These are phyloP conservation scores for Yamadazyma olivae DNA, from an alignment of 805 yeast species.

Conservation along the genomic window DNA sequence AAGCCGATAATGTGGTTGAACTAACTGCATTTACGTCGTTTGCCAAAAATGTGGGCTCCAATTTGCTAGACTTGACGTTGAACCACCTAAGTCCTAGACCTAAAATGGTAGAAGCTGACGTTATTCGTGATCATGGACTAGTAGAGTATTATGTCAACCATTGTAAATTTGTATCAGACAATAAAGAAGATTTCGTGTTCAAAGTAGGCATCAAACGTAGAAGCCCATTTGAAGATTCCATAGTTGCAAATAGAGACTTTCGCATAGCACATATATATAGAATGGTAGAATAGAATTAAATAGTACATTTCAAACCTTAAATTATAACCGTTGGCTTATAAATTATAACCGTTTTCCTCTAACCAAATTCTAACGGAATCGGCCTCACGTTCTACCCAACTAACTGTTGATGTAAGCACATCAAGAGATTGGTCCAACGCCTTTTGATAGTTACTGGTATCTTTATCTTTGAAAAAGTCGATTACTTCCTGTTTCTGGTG, in stretches of 20 bases:
- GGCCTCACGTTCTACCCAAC: constrained; percentile 59
- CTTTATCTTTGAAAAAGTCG: constrained; percentile 48
- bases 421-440: constrained; percentile 65
- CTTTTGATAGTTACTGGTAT: constrained; percentile 64
- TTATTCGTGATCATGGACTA: constrained; percentile 49
- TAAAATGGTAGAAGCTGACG: constrained; percentile 31
- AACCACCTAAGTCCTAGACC: background rate
- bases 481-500: constrained; percentile 51
- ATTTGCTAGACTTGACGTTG: constrained; percentile 13
- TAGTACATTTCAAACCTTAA: background rate
- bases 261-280: constrained; percentile 36
- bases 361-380: constrained; percentile 49
- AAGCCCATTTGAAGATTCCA: constrained; percentile 33
- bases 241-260: constrained; percentile 39
- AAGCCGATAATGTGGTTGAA: constrained; percentile 20
- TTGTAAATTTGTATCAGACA: constrained; percentile 34
- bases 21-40: constrained; percentile 54
- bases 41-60: constrained; percentile 36
- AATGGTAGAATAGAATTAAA: background rate
- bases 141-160: constrained; percentile 40
- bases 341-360: constrained; percentile 29
- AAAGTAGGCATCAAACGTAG: constrained; percentile 16
- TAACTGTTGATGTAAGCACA: constrained; percentile 50
- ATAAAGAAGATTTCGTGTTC: constrained; percentile 15
- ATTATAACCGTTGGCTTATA: background rate